Evolutionary conservation across 768 basidiomycete species (phyloP).

Genomic region (Hydnomerulius pinastri): DNA sequence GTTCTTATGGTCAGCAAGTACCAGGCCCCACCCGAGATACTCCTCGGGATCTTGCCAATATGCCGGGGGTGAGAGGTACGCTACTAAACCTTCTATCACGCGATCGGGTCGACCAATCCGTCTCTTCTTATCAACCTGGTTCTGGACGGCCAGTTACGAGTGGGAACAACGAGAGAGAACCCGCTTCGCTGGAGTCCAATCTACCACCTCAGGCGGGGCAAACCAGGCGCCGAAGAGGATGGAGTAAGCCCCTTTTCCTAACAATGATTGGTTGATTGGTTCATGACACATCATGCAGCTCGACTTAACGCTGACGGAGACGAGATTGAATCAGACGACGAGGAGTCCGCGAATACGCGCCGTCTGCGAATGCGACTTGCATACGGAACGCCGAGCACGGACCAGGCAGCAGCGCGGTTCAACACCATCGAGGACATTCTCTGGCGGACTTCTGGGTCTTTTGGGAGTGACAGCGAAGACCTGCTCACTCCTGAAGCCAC

Average conservation of each 20-base stretch:
- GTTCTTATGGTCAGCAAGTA: slow-evolving; percentile 24
- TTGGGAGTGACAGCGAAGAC: slow-evolving; percentile 24
- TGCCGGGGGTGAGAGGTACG: slow-evolving; percentile 25
- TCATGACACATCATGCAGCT: slow-evolving; percentile 26
- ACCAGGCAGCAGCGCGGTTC: slow-evolving; percentile 32
- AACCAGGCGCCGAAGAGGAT: slow-evolving; percentile 34
- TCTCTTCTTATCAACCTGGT: slow-evolving; percentile 10
- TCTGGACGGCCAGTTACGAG: not conserved
- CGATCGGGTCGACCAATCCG: slow-evolving; percentile 21
- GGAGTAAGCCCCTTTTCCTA: slow-evolving; percentile 26
- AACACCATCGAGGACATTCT: slow-evolving; percentile 28
- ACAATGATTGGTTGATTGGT: not conserved
- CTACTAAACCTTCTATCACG: slow-evolving; percentile 25
- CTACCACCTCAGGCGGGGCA: slow-evolving; percentile 15
- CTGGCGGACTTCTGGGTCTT: slow-evolving; percentile 22
- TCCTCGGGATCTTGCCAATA: slow-evolving; percentile 22
- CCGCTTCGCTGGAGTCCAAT: slow-evolving; percentile 5
- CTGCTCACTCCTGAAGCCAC: slow-evolving; percentile 18
- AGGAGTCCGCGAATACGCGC: slow-evolving; percentile 57
- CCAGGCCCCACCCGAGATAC: slow-evolving; percentile 10
- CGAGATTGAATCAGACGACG: slow-evolving; percentile 62
- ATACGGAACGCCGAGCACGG: slow-evolving; percentile 15
- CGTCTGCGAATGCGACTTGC: slow-evolving; percentile 44
- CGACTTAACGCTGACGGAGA: slow-evolving; percentile 55
- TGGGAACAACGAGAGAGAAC: slow-evolving; percentile 14